Base-by-base conservation (phyloP, 257 asterid genomes). In the Solanum chmielewskii region DNA sequence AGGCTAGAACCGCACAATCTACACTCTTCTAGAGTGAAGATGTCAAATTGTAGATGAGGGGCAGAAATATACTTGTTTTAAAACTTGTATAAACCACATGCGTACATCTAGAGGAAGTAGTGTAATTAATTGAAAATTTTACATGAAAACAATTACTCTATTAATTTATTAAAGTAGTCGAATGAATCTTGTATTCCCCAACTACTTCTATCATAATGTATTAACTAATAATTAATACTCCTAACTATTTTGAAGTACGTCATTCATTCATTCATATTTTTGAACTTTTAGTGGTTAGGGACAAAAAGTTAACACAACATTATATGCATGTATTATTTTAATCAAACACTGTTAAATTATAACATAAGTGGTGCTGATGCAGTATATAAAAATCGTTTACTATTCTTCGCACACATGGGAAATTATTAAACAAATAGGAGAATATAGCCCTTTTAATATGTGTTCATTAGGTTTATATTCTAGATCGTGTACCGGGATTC, bases 1-100 rank as follows among this genome's bases (percentile, higher is more conserved):
- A 3, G 5, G 3, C 35, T 33, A 3, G 0, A 33, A 33, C 0
- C 5, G 5, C 35, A n/a, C n/a, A n/a, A n/a, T n/a, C n/a, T n/a
- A n/a, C n/a, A n/a, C n/a, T n/a, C n/a, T n/a, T n/a, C n/a, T n/a
- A n/a, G n/a, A n/a, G n/a, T n/a, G n/a, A n/a, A 14, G 20, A 14
- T 3, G 59, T 37, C 78, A 73, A 9, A 18, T 35, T 2, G 31
- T 69, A 15, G 76, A 31, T 69, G 76, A 69, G 13, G 37, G 76
- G 4, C 64, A 7, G 25, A 56, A 20, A 56, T 12, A 29, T 14
- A 13, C 39, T 44, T 77, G 39, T 25, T 77, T 77, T n/a, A 0
- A 25, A 44, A 77, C 1, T n/a, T 44, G 6, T 27, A 68, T 14
- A 44, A 44, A 44, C 64, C 39, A 44, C 20, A 70, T 4, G 25